Evolutionary conservation across 768 basidiomycete genomes (phyloP), one percentile per base, ranked within the genome.

Genomic region (Hysterangium stoloniferum): DNA sequence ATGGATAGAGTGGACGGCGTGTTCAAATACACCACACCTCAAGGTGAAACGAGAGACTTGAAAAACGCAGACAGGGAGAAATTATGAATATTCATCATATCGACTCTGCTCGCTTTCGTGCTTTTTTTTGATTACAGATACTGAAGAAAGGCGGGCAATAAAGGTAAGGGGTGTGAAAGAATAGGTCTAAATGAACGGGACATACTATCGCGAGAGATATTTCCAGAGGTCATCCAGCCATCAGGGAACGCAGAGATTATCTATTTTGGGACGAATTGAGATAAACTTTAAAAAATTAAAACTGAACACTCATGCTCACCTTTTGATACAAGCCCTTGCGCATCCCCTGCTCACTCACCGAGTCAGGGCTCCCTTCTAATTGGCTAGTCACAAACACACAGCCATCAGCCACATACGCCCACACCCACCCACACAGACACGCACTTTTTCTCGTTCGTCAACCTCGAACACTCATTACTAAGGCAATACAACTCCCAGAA

Each of bases 161-260:
- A 22, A 12, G 37, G 5, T 19, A n/a, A 19, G n/a, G 17, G 25
- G 13, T 17, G 33, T 22, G 12, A 15, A 19, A 41, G 12, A 17
- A 41, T 29, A 24, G 29, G 31, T 4, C 17, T 15, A 4, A 19
- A 35, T 27, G 22, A 19, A 11, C 6, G 4, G 25, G 8, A 65
- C 82, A 31, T 45, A 89, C 87, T 85, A 72, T 92, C 89, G 59
- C 89, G 75, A 29, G 86, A 89, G 53, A 92, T 86, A 63, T 88
- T 85, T 3, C 87, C 85, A 2, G 86, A 87, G 25, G 82, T 80
- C 69, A 91, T 79, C 89, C 89, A 92, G 11, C 86, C 86, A 0
- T 81, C 71, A 0, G 88, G 89, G 65, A 87, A 92, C 1, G 79
- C 79, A n/a, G 74, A 75, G 0, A 90, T 83, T 52, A 92, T 88